A percentile compares a stretch with the other conserved stretches of the same genome.
These are phyloP conservation scores for Prinsepia uniflora DNA, from an alignment of 306 rosid species.

Conservation along the genomic window DNA sequence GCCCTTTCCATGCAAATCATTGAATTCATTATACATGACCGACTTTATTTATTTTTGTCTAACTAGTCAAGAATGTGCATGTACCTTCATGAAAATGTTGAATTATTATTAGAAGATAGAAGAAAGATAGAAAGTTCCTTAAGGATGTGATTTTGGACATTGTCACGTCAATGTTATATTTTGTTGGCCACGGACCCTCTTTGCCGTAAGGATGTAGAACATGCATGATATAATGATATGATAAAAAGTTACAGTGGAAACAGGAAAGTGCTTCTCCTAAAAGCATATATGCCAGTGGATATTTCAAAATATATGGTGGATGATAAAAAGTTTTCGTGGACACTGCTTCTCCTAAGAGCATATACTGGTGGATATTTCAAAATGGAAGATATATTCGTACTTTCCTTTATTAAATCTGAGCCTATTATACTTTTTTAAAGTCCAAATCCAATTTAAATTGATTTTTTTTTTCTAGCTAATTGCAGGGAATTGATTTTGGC, in stretches of 20 bases:
- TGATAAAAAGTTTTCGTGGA: neutral
- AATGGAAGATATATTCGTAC: too few relatives aligned
- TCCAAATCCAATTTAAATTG: too few relatives aligned
- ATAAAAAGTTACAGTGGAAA: neutral
- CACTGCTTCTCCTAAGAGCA: neutral
- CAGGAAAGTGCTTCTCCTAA: neutral
- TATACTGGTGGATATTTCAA: too few relatives aligned
- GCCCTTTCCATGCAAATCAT: constrained; percentile 13
- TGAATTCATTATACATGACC: neutral
- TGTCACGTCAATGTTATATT: neutral
- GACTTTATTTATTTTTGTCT: neutral
- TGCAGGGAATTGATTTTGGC: too few relatives aligned
- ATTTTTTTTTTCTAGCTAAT: too few relatives aligned
- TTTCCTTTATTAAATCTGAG: too few relatives aligned
- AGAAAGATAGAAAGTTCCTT: too few relatives aligned
- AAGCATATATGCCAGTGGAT: too few relatives aligned
- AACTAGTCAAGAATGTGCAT: neutral
- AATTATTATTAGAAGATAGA: too few relatives aligned
- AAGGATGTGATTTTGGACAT: too few relatives aligned
- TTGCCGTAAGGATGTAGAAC: neutral
- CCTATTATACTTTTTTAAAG: too few relatives aligned
- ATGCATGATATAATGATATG: neutral
- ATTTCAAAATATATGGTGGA: neutral
- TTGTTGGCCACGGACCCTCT: neutral
- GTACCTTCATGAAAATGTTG: too few relatives aligned